Percentiles rank a stretch among this genome's conserved stretches.
Conservation (phyloP, 179 eudicot species). For the Beta lomatogona region DNA sequence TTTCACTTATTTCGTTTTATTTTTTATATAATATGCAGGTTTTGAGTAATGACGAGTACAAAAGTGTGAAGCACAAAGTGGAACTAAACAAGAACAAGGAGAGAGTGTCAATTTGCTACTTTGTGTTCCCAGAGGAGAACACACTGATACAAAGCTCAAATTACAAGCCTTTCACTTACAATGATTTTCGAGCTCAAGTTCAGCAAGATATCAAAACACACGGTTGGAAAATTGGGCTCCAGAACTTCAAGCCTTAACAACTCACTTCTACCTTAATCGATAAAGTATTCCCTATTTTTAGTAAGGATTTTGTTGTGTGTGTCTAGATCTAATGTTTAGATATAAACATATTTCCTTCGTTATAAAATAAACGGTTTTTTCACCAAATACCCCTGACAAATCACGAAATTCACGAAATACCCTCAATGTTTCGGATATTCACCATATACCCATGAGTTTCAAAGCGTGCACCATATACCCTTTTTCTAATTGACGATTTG, state of each 20-base stretch:
- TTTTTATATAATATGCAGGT: constrained; percentile 40
- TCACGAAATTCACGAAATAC: too few species aligned
- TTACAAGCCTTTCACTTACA: constrained; percentile 72
- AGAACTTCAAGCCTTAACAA: constrained; percentile 24
- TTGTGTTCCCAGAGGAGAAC: constrained; percentile 62
- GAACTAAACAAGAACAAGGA: constrained; percentile 48
- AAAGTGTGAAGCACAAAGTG: constrained; percentile 77
- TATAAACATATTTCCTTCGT: too few species aligned
- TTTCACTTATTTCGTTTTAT: neutral
- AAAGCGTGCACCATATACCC: too few species aligned
- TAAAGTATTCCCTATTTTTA: too few species aligned
- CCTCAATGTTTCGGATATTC: too few species aligned
- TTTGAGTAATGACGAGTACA: constrained; percentile 65
- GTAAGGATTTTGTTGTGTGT: too few species aligned
- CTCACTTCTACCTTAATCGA: neutral
- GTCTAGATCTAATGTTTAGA: too few species aligned
- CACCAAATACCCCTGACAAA: too few species aligned
- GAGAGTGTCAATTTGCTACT: constrained; percentile 72
- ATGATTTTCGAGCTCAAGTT: constrained; percentile 61
- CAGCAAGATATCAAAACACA: constrained; percentile 50
- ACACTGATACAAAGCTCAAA: constrained; percentile 47
- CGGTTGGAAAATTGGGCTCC: constrained; percentile 63
- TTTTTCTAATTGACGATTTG: too few species aligned
- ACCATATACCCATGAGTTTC: too few species aligned
- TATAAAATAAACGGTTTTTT: too few species aligned